Base-by-base conservation (phyloP, 2,329 filamentous ascomycete species). In the Alternaria solani region DNA sequence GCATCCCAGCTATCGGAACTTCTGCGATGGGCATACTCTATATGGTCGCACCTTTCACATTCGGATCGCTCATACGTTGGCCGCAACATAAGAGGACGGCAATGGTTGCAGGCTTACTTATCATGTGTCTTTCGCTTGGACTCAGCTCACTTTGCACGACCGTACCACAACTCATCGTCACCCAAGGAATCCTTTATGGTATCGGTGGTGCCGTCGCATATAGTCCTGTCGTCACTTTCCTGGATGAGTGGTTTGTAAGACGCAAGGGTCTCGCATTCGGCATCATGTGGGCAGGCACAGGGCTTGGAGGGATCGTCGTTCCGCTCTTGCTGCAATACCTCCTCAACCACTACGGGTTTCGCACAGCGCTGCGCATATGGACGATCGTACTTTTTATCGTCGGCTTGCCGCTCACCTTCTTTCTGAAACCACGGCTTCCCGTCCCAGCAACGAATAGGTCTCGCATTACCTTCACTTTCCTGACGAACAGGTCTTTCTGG, bases 1-100 rank as follows among this genome's bases (percentile, higher is more conserved):
- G 82, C 28, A 87, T 91, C 51, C 83, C 88, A 30, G 81, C 87
- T 14, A 87, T 92, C 55, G 89, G 89, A 1, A 91, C 88, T 2
- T 87, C 84, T 56, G 82, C 87, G 4, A 85, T 85, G 86, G 83
- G 82, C 2, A 72, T 83, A 20, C 78, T 83, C 64, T 84, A 83
- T 67, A 70, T 84, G 25, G 73, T 68, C 12, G 74, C 78, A 1
- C 82, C 82, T 0, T 49, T 83, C 42, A 70, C 79, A 1, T 78
- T 82, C 34, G 71, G 73, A 3, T 20, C 74, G 2, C 56, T 79
- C 23, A 75, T 75, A 28, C 63, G 69, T 7, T 81, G 68, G 47
- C 79, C 80, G 1, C 61, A 61, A 5, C 65, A 68, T 18, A 73
- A 72, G 28, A 70, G 77, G 25, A 70, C 66, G 1, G 66, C 66